Evolutionary conservation across 2,329 filamentous ascomycete species (phyloP).

Genomic region (Penicillium palitans): DNA sequence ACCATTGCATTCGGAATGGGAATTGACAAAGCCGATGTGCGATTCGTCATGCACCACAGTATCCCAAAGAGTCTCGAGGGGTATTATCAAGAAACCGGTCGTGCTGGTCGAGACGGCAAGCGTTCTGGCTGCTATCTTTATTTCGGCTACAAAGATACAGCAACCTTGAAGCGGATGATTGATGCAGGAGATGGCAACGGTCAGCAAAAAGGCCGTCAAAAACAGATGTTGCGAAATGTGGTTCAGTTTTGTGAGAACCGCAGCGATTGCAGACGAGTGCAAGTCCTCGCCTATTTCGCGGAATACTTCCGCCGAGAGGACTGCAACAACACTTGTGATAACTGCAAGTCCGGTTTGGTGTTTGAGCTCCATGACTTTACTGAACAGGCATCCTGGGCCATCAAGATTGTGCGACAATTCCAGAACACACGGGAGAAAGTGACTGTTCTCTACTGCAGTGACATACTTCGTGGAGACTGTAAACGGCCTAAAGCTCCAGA

Average conservation of each 20-base stretch:
- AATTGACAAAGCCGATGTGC: constrained; percentile 97
- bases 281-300: constrained; percentile 91
- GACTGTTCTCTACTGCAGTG: constrained; percentile 78
- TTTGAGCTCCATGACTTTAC: constrained; percentile 79
- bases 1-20: constrained; percentile 99
- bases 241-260: constrained; percentile 87
- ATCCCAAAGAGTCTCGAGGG: constrained; percentile 95
- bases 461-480: constrained; percentile 73
- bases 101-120: constrained; percentile 87
- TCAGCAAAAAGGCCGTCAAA: constrained; percentile 81
- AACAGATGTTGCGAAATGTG: constrained; percentile 80
- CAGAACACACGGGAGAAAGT: constrained; percentile 55
- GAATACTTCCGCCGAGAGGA: constrained; percentile 73
- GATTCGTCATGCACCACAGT: constrained; percentile 91
- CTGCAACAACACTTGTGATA: constrained; percentile 80
- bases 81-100: constrained; percentile 97
- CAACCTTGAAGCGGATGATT: constrained; percentile 76
- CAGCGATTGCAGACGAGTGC: constrained; percentile 80
- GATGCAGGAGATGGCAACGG: constrained; percentile 71
- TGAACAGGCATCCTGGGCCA: constrained; percentile 67
- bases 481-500: constrained; percentile 56
- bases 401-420: constrained; percentile 65
- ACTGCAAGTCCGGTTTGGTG: constrained; percentile 71
- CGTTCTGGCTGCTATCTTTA: constrained; percentile 87
- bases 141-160: constrained; percentile 78